Evolutionary conservation across 1,139 yeast genomes (phyloP), one percentile per base, ranked within the genome.

Genomic region (Candida tunisiensis): DNA sequence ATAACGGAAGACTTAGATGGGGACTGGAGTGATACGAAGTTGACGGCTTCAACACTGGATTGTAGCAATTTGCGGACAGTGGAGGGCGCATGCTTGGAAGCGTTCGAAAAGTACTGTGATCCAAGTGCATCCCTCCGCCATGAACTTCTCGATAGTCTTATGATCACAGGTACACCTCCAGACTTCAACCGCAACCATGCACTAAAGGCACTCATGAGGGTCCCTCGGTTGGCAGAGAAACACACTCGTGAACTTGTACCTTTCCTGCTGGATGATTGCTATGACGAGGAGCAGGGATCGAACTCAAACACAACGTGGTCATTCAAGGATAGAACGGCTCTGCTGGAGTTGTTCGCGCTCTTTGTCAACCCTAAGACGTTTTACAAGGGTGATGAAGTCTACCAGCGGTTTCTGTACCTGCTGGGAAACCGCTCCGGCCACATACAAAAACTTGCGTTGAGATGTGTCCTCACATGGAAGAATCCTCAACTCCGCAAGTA

Each of bases 391-490:
- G 65, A 62, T 0, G 62, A 61, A 23, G 63, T 88, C 7, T 64
- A 63, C 34, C 53, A 57, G 2, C 62, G 70, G 31, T 51, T 74
- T 31, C 49, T 78, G 30, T 55, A 57, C 14, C 53, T 79, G 24
- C 54, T 88, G 24, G 66, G 82, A 8, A 74, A 75, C 45, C 68
- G 72, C 38, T 66, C 63, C 28, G 45, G 64, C 1, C 68, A 66
- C 8, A 62, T 75, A 2, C 95, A 88, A 49, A 69, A 68, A 35
- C 51, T 72, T 25, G 91, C 95, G 0, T 55, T 88, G 28, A 66
- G 69, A 32, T 77, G 78, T 26, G 44, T 88, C n/a, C 51, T 82
- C 25, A 69, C 77, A 25, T 78, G 65, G 60, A 69, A 72, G 35
- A 61, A 65, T 31, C 62, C 66, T 2, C 55, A 60, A 2, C 53